phyloP scores from a whole-genome alignment of 805 yeast species.

The Torulaspora maleeae region DNA sequence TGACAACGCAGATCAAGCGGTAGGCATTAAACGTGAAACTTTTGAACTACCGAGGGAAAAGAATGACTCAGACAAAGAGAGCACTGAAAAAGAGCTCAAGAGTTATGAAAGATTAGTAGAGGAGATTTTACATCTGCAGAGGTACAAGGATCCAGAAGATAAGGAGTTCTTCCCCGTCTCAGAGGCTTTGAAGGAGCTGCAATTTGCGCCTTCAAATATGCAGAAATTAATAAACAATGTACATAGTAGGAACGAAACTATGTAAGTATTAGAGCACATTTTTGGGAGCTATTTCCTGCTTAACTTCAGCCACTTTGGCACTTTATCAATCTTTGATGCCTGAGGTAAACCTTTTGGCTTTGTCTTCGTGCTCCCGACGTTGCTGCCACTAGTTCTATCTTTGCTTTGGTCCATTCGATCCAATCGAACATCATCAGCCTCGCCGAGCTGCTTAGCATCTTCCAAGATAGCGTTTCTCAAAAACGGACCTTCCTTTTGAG shows the following conservation, averaged over 20 bases:
- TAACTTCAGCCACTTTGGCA: slow-evolving; percentile 41
- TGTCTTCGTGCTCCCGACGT: not conserved
- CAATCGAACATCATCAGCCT: slow-evolving; percentile 28
- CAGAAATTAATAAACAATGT: slow-evolving; percentile 6
- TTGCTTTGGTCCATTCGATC: slow-evolving; percentile 5
- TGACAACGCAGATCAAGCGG: slow-evolving; percentile 1
- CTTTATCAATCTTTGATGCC: slow-evolving; percentile 20
- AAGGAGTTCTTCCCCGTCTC: slow-evolving; percentile 13
- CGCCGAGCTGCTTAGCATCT: slow-evolving; percentile 34
- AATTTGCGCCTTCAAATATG: slow-evolving; percentile 4
- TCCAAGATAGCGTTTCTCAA: slow-evolving; percentile 30
- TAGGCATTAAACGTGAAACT: slow-evolving; percentile 3
- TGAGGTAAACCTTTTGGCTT: not conserved
- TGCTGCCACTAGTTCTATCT: not conserved
- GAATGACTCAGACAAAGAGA: not conserved
- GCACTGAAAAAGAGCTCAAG: not conserved
- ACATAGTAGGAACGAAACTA: slow-evolving; percentile 2
- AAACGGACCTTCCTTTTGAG: slow-evolving; percentile 23
- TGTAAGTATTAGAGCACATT: slow-evolving; percentile 4
- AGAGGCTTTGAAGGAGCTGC: slow-evolving; percentile 15
- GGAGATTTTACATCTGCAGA: slow-evolving; percentile 15
- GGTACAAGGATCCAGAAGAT: slow-evolving; percentile 16
- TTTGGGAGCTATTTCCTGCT: slow-evolving; percentile 32
- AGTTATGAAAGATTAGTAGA: slow-evolving; percentile 7
- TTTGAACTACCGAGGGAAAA: slow-evolving; percentile 6